phyloP scores from a whole-genome alignment of 176 grass and related monocot species.

The Areca catechu region DNA sequence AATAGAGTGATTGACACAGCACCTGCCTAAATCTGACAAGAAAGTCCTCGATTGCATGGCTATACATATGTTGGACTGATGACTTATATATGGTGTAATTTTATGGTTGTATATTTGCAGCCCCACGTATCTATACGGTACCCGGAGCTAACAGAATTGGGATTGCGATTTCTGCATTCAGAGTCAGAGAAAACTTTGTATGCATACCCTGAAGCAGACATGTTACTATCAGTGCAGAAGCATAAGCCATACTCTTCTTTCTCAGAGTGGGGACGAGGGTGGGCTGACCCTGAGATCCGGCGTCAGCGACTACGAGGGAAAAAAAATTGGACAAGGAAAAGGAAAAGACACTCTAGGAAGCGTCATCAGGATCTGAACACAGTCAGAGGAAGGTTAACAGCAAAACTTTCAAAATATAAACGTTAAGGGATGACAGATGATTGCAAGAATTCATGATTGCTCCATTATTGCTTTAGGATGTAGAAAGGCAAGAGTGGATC shows the following conservation, averaged over 20 bases:
- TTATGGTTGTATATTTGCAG: slow-evolving; percentile 27
- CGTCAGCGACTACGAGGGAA: slow-evolving; percentile 48
- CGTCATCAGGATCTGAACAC: slow-evolving; percentile 14
- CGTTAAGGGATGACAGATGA: neutral
- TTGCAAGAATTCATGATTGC: no score
- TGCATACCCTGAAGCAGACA: slow-evolving; percentile 54
- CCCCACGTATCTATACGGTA: slow-evolving; percentile 45
- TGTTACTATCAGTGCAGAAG: slow-evolving; percentile 24
- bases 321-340: slow-evolving; percentile 26
- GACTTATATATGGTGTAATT: no score
- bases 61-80: no score
- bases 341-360: slow-evolving; percentile 30
- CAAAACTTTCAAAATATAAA: slow-evolving; percentile 29
- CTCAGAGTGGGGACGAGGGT: slow-evolving; percentile 70
- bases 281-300: slow-evolving; percentile 79
- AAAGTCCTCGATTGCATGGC: no score
- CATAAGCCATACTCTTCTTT: slow-evolving; percentile 33
- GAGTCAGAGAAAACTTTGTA: slow-evolving; percentile 31
- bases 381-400: slow-evolving; percentile 32
- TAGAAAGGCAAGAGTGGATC: no score
- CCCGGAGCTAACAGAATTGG: slow-evolving; percentile 50
- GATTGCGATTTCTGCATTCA: slow-evolving; percentile 35
- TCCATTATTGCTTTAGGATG: no score
- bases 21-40: no score
- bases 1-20: no score